Conservation (phyloP, 257 asterid species). For the Lithospermum erythrorhizon region DNA sequence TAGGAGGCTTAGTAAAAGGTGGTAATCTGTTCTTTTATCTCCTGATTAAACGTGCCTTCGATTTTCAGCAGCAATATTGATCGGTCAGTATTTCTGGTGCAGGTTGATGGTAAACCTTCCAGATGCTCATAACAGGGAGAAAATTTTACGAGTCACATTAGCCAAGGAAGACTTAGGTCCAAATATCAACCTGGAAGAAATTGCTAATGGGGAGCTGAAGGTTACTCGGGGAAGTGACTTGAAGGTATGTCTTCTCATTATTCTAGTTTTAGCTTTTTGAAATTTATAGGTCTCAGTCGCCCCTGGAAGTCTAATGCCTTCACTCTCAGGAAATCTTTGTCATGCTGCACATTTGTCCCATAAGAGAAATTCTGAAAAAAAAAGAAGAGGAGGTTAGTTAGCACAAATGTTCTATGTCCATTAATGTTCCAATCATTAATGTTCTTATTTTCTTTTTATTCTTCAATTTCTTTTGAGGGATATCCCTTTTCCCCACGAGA, state of each 20-base stretch:
- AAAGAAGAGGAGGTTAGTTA: conserved; percentile 35
- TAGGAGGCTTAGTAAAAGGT: conserved; percentile 94
- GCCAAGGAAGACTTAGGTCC: conserved; percentile 62
- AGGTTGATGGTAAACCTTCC: conserved; percentile 92
- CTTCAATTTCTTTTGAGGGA: too few species aligned
- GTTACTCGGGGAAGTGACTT: conserved; percentile 91
- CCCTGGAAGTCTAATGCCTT: not conserved
- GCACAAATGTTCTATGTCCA: too few species aligned
- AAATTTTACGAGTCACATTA: conserved; percentile 54
- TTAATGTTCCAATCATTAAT: too few species aligned
- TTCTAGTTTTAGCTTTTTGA: too few species aligned
- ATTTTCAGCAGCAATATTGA: not conserved
- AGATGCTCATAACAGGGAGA: conserved; percentile 68
- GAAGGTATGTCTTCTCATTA: conserved; percentile 7
- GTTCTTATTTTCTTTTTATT: too few species aligned
- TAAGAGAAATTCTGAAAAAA: conserved; percentile 68
- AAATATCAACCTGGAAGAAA: conserved; percentile 49
- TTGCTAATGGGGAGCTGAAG: conserved; percentile 82
- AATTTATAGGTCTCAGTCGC: too few species aligned
- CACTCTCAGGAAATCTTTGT: conserved; percentile 39
- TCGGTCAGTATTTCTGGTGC: conserved; percentile 12
- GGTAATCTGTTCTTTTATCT: not conserved
- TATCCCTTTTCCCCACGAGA: too few species aligned
- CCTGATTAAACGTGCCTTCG: not conserved
- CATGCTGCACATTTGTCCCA: conserved; percentile 79